Evolutionary conservation across 495 filamentous ascomycete genomes (phyloP).

Genomic region (Aspergillus bridgeri): DNA sequence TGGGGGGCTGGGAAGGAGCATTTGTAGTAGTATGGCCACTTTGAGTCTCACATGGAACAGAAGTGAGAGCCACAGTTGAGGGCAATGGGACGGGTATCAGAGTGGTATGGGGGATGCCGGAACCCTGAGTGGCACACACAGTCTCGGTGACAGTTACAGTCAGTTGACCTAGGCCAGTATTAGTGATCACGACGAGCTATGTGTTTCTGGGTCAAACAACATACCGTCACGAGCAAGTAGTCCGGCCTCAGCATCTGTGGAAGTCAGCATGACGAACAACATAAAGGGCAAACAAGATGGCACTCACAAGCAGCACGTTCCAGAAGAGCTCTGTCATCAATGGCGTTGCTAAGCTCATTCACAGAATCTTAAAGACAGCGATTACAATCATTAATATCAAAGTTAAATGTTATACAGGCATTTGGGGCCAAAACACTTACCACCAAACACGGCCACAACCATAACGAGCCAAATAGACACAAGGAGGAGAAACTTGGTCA

Average conservation of each 20-base stretch:
- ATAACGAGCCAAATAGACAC: slow-evolving; percentile 12
- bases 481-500: slow-evolving; percentile 9
- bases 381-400: background rate
- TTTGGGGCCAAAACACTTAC: slow-evolving; percentile 10
- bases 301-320: slow-evolving; percentile 6
- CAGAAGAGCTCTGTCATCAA: slow-evolving; percentile 1
- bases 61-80: background rate
- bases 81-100: background rate
- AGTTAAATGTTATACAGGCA: background rate
- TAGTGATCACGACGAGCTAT: background rate
- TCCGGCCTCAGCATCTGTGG: background rate
- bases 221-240: background rate
- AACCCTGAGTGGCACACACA: slow-evolving; percentile 11
- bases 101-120: background rate
- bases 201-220: background rate
- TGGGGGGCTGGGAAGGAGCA: background rate
- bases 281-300: background rate
- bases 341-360: background rate
- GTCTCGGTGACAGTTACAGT: slow-evolving; percentile 25
- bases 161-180: slow-evolving; percentile 5
- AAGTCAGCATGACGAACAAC: background rate
- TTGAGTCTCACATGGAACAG: background rate
- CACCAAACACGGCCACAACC: slow-evolving; percentile 2
- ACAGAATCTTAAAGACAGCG: slow-evolving; percentile 1
- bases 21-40: background rate